Conservation (phyloP, 192 early-diverging fungal species). For the Coemansia interrupta region DNA sequence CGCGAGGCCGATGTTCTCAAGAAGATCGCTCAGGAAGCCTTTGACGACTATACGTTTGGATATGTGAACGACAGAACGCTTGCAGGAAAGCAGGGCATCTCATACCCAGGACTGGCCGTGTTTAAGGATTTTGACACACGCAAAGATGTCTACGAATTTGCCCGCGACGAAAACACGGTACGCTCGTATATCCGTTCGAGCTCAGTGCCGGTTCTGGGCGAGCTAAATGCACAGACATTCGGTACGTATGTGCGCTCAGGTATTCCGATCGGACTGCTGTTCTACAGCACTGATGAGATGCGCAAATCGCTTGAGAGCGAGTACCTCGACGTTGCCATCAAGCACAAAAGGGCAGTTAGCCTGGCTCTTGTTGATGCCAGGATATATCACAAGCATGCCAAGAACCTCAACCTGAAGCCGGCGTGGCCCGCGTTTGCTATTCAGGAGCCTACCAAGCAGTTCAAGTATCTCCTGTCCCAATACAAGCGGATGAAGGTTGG, state of each 20-base stretch:
- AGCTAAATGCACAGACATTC: conserved; percentile 87
- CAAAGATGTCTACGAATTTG: conserved; percentile 60
- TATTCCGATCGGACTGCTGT: conserved; percentile 84
- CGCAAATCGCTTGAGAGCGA: conserved; percentile 52
- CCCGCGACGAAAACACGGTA: conserved; percentile 58
- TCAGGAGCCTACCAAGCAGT: conserved; percentile 63
- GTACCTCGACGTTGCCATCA: conserved; percentile 67
- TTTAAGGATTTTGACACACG: conserved; percentile 86
- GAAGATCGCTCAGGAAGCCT: conserved; percentile 65
- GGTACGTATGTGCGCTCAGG: conserved; percentile 71
- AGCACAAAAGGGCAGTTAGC: conserved; percentile 77
- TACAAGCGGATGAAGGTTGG: conserved; percentile 60
- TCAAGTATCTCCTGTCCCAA: conserved; percentile 83
- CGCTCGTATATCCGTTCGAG: conserved; percentile 57
- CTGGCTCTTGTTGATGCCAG: conserved; percentile 86
- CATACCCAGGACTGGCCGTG: conserved; percentile 67
- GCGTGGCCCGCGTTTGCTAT: conserved; percentile 93
- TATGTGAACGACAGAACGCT: conserved; percentile 58
- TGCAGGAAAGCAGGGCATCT: conserved; percentile 54
- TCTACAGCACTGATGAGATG: conserved; percentile 66
- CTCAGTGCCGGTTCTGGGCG: conserved; percentile 83
- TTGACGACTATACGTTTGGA: conserved; percentile 87
- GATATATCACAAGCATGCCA: conserved; percentile 78
- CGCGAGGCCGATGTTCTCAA: conserved; percentile 63
- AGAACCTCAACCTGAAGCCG: conserved; percentile 77